phyloP scores from a whole-genome alignment of 306 rosid genomes.

The Bauhinia variegata region DNA sequence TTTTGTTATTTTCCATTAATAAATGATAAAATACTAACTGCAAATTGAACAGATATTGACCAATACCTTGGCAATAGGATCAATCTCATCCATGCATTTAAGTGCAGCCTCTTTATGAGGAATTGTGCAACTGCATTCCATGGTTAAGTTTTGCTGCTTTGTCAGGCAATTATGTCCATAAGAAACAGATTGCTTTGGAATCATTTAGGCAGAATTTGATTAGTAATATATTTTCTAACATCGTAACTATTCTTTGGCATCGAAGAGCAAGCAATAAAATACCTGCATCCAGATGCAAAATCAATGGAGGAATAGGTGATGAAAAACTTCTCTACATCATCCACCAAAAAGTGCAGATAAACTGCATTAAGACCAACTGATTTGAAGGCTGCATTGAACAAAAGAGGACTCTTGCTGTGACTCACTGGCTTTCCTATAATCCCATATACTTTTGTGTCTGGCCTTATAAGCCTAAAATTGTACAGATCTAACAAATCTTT shows the following conservation, averaged over 20 bases:
- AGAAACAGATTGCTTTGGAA: neutral
- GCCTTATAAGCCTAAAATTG: conserved; percentile 49
- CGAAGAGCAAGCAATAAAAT: neutral
- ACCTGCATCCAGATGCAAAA: conserved; percentile 56
- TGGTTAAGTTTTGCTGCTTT: neutral
- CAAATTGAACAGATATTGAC: neutral
- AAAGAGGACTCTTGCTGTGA: conserved; percentile 59
- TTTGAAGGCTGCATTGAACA: conserved; percentile 54
- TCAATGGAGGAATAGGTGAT: conserved; percentile 42
- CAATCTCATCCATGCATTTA: conserved; percentile 54
- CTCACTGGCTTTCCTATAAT: conserved; percentile 56
- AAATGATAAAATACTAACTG: too few species aligned
- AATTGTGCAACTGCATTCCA: conserved; percentile 48
- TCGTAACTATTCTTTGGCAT: neutral
- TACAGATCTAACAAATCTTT: conserved; percentile 46
- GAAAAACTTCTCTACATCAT: conserved; percentile 51
- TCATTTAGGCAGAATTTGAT: too few species aligned
- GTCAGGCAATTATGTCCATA: too few species aligned
- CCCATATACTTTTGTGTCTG: conserved; percentile 53
- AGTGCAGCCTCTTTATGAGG: conserved; percentile 63
- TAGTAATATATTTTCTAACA: too few species aligned
- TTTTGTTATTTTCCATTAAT: neutral
- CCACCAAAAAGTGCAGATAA: conserved; percentile 54
- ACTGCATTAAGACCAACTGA: conserved; percentile 45
- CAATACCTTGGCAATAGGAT: conserved; percentile 51